These are phyloP conservation scores for Myxozyma mucilagina DNA, from an alignment of 805 yeast genomes.

Conservation along the genomic window DNA sequence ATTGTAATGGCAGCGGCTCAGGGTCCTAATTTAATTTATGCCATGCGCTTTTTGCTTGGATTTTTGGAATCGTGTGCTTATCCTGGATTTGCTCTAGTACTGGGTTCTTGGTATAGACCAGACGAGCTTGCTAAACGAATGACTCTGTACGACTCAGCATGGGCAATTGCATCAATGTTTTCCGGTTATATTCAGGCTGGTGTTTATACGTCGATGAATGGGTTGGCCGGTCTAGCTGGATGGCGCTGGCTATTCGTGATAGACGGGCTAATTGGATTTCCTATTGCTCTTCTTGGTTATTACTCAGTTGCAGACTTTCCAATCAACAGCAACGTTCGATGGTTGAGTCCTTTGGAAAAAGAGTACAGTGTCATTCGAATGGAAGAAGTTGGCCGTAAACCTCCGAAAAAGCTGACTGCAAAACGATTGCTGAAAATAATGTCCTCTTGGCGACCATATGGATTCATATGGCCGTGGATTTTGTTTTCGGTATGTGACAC, in stretches of 20 bases:
- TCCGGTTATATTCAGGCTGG: conserved; percentile 51
- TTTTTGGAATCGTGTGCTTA: conserved; percentile 46
- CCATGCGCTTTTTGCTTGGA: conserved; percentile 64
- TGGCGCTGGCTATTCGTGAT: conserved; percentile 63
- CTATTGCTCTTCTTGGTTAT: conserved; percentile 43
- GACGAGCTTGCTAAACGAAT: conserved; percentile 49
- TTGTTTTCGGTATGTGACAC: conserved; percentile 18
- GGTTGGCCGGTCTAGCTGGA: conserved; percentile 38
- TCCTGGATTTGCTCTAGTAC: conserved; percentile 46
- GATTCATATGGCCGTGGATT: conserved; percentile 26
- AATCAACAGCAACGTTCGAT: conserved; percentile 19
- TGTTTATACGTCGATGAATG: conserved; percentile 38
- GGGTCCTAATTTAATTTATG: conserved; percentile 46
- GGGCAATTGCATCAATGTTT: conserved; percentile 36
- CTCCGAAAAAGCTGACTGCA: conserved; percentile 20
- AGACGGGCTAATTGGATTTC: conserved; percentile 54
- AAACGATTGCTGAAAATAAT: conserved; percentile 6
- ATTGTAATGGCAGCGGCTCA: conserved; percentile 17
- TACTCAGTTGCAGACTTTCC: conserved; percentile 29
- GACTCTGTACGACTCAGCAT: conserved; percentile 8
- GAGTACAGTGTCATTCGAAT: conserved; percentile 26
- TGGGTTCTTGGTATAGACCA: conserved; percentile 59
- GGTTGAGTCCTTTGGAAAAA: conserved; percentile 14
- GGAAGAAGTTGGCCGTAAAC: conserved; percentile 28
- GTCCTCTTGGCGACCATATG: conserved; percentile 25